phyloP scores from a whole-genome alignment of 129 eudicot genomes.

The Flaveria linearis region DNA sequence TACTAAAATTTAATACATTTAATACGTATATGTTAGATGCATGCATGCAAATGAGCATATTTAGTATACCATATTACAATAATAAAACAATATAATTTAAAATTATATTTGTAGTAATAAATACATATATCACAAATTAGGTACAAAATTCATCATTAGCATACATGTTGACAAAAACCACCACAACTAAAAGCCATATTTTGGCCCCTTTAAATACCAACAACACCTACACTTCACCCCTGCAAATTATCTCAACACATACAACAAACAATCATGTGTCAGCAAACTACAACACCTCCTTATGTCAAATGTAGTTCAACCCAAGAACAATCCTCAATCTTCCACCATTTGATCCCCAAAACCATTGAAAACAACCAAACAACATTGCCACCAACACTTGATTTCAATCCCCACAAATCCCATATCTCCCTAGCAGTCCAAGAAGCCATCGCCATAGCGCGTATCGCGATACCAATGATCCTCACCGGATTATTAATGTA shows the following conservation, averaged over 20 bases:
- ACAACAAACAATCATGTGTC: slow-evolving; percentile 47
- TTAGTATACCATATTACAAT: background rate
- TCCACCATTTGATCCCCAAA: slow-evolving; percentile 53
- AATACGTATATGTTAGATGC: slow-evolving; percentile 4
- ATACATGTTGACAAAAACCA: slow-evolving; percentile 21
- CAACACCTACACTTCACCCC: slow-evolving; percentile 28
- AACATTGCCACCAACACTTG: slow-evolving; percentile 15
- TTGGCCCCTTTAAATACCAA: slow-evolving; percentile 41
- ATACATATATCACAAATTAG: background rate
- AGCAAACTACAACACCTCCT: slow-evolving; percentile 41
- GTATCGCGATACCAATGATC: slow-evolving; percentile 76
- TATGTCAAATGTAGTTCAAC: slow-evolving; percentile 34
- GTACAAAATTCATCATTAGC: slow-evolving; percentile 1
- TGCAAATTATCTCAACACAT: slow-evolving; percentile 28
- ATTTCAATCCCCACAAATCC: slow-evolving; percentile 39
- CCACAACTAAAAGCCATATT: slow-evolving; percentile 12
- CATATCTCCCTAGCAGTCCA: slow-evolving; percentile 38
- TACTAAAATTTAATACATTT: background rate
- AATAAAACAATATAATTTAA: background rate
- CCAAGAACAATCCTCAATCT: slow-evolving; percentile 36
- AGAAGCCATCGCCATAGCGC: slow-evolving; percentile 51
- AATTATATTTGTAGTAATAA: background rate
- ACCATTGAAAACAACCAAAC: slow-evolving; percentile 37
- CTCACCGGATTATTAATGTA: slow-evolving; percentile 71
- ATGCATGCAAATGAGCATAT: slow-evolving; percentile 24